Conservation (phyloP, 306 rosid genomes). For the Vicia villosa region DNA sequence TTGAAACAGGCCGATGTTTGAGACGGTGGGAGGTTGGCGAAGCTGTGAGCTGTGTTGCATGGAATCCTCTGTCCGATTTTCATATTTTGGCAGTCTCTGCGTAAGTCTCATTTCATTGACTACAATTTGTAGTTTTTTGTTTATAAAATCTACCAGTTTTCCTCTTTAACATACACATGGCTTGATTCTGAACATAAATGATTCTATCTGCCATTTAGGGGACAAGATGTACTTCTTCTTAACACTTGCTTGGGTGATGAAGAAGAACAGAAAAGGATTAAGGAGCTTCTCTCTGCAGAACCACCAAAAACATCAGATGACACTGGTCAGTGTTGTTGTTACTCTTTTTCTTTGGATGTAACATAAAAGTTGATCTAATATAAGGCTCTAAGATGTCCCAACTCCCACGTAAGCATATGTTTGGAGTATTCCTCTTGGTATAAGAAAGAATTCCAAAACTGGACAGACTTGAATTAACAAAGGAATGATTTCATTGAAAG, state of each 20-base stretch:
- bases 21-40: conserved; percentile 75
- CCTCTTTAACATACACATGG: conserved; percentile 2
- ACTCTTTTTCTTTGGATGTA: conserved; percentile 18
- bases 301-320: conserved; percentile 51
- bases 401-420: conserved; percentile 10
- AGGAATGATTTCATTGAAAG: no score
- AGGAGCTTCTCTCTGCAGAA: conserved; percentile 68
- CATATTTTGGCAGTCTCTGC: conserved; percentile 71
- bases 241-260: conserved; percentile 75
- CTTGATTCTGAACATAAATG: conserved; percentile 29
- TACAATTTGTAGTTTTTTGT: not conserved
- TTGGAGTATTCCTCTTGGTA: no score
- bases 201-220: conserved; percentile 54
- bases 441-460: no score
- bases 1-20: conserved; percentile 88
- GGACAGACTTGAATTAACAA: no score
- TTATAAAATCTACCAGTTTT: not conserved
- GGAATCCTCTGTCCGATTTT: conserved; percentile 83
- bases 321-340: conserved; percentile 58
- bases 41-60: conserved; percentile 76
- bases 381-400: conserved; percentile 3
- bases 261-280: conserved; percentile 68
- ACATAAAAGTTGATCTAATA: conserved; percentile 4
- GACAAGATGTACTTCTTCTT: conserved; percentile 70
- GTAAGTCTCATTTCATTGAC: conserved; percentile 57